Evolutionary conservation across 2,329 filamentous ascomycete genomes (phyloP).

Genomic region (Fonsecaea pugnacius): DNA sequence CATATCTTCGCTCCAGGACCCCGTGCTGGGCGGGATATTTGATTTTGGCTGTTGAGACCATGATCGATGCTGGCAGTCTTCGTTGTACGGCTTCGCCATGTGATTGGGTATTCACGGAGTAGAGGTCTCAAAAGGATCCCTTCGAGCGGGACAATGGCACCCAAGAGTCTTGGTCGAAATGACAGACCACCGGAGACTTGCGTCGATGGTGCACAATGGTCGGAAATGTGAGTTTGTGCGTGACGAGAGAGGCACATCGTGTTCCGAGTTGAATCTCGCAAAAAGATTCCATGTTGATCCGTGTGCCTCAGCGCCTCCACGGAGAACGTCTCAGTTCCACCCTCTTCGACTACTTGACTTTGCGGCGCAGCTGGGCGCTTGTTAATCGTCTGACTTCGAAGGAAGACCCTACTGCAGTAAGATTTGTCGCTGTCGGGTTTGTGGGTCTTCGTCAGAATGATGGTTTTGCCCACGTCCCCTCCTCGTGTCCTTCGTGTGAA

Average conservation of each 20-base stretch:
- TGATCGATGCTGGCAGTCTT: not conserved
- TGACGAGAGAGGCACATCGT: not conserved
- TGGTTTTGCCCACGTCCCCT: too few species aligned
- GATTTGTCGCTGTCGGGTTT: not conserved
- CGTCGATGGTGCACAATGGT: not conserved
- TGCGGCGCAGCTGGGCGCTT: not conserved
- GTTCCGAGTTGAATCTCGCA: not conserved
- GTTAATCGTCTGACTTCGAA: not conserved
- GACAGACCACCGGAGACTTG: not conserved
- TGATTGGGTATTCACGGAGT: not conserved
- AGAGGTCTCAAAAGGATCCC: not conserved
- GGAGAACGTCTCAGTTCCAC: not conserved
- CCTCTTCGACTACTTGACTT: not conserved
- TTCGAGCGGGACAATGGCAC: not conserved
- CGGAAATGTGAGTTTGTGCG: not conserved
- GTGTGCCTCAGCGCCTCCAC: not conserved
- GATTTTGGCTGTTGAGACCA: constrained; percentile 2
- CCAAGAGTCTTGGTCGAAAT: not conserved
- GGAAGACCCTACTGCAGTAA: not conserved
- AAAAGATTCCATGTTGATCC: not conserved
- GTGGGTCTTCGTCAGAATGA: not conserved
- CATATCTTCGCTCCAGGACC: constrained; percentile 11
- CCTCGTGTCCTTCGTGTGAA: too few species aligned
- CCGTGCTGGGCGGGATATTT: not conserved
- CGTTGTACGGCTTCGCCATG: not conserved